Evolutionary conservation across 179 eudicot genomes (phyloP).

Genomic region (Heliamphora pulchella): DNA sequence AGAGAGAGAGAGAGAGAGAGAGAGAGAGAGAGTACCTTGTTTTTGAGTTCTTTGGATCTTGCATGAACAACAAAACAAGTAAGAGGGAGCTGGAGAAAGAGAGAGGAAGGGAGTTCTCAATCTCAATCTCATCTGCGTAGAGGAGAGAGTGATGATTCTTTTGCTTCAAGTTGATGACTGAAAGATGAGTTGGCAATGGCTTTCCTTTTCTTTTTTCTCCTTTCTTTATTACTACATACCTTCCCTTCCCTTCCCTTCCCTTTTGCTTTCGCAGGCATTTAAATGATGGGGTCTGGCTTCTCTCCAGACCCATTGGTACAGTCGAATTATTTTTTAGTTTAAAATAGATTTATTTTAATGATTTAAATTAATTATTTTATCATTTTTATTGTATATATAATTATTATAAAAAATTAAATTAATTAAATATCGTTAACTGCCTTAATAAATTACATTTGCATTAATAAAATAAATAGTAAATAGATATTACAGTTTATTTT

Average conservation of each 20-base stretch:
- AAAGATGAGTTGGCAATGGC: conserved; percentile 37
- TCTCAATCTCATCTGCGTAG: conserved; percentile 21
- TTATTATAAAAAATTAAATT: too few species aligned
- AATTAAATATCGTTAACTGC: too few species aligned
- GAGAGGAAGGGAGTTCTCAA: conserved; percentile 32
- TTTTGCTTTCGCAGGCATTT: conserved; percentile 36
- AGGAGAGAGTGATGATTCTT: conserved; percentile 15
- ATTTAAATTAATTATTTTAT: too few species aligned
- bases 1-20: conserved; percentile 16
- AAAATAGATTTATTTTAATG: too few species aligned
- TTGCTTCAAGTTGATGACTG: conserved; percentile 20
- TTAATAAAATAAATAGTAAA: too few species aligned
- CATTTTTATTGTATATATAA: too few species aligned
- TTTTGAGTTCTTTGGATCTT: conserved; percentile 58
- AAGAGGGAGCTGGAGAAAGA: conserved; percentile 20
- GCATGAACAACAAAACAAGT: conserved; percentile 57
- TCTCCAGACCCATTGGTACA: background rate
- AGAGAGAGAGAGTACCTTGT: conserved; percentile 43
- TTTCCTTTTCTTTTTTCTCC: conserved; percentile 18
- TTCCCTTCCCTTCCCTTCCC: conserved; percentile 16
- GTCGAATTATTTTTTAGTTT: too few species aligned
- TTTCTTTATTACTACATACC: conserved; percentile 20
- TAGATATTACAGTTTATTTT: too few species aligned
- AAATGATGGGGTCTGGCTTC: conserved; percentile 26
- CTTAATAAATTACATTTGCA: too few species aligned